These are phyloP conservation scores for Xerocomus spinulosus DNA, from an alignment of 768 basidiomycete species.

Conservation along the genomic window DNA sequence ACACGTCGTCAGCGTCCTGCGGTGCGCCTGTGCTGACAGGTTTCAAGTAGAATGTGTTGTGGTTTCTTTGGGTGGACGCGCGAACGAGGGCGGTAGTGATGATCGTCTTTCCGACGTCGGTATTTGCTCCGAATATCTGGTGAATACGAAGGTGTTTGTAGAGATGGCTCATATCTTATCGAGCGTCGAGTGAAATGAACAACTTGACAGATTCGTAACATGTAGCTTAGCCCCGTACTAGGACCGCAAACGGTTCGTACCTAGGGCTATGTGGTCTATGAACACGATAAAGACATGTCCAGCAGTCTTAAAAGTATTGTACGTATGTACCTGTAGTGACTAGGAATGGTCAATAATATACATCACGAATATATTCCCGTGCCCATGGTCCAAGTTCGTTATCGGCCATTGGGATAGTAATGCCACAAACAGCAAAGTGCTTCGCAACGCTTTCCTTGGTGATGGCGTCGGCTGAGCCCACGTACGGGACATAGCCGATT, in stretches of 20 bases:
- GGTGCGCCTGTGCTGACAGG: slow-evolving; percentile 87
- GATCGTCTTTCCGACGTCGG: slow-evolving; percentile 93
- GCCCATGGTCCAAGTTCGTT: slow-evolving; percentile 39
- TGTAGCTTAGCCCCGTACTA: no score
- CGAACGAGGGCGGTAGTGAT: slow-evolving; percentile 80
- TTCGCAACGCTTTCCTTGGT: slow-evolving; percentile 33
- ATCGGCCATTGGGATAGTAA: slow-evolving; percentile 34
- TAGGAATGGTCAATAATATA: slow-evolving; percentile 20
- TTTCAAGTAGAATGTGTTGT: slow-evolving; percentile 69
- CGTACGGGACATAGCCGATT: slow-evolving; percentile 29
- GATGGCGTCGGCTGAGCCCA: slow-evolving; percentile 26
- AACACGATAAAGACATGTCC: slow-evolving; percentile 25
- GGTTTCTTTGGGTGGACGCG: slow-evolving; percentile 57
- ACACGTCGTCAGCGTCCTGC: slow-evolving; percentile 84
- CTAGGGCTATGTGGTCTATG: slow-evolving; percentile 10
- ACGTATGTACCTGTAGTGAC: slow-evolving; percentile 14
- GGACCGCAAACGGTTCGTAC: not conserved
- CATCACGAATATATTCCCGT: slow-evolving; percentile 31
- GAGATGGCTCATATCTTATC: slow-evolving; percentile 64
- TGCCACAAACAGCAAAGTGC: slow-evolving; percentile 41
- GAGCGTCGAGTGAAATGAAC: not conserved
- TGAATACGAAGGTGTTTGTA: slow-evolving; percentile 83
- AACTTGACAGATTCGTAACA: not conserved
- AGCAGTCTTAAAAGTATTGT: slow-evolving; percentile 18
- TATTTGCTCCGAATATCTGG: slow-evolving; percentile 94